Base-by-base conservation (phyloP, 352 stramenopile species). In the Thalassiosira livingstoniorum region DNA sequence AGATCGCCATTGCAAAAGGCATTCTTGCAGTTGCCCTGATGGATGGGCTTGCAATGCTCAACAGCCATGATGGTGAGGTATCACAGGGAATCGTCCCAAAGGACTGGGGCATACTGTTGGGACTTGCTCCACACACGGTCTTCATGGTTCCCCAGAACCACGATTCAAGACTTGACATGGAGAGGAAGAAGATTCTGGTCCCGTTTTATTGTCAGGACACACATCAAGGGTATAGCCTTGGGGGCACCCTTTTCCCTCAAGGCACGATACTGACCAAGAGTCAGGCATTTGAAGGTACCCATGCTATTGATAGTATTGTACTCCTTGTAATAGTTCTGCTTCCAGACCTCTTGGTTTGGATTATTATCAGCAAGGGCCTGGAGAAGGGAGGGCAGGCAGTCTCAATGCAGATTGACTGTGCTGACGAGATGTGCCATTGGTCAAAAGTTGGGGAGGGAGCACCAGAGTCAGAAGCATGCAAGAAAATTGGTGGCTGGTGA, bases 1-100 rank as follows among this genome's bases (percentile, higher is more conserved):
- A 70, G 35, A 25, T n/a, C 5, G 2, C 37, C 62, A 57, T 70
- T 54, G 37, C 62, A 70, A 57, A 87, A 90, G 5, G 60, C 69
- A 51, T 87, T 89, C n/a, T 89, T 85, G 39, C 65, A 77, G 32
- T 88, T 73, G 23, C 72, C 77, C 42, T 89, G 83, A 64, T 84
- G 67, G 18, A 85, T 34, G 31, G 73, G 34, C 15, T 65, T 10
- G 39, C 72, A 58, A 0, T 73, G 10, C 13, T 68, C 31, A 25
- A 80, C 39, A 0, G 78, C 73, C 47, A 72, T 64, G 21, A 57
- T 51, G 1, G 62, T 39, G 4, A 89, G 74, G 39, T 80, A 53
- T 31, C 62, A 53, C 5, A 82, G 65, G 47, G 37, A 75, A 29
- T 27, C 47, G 42, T 66, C 76, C 23, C 67, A 54, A 10, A 89